Percentiles rank a stretch among this genome's conserved stretches.
These are phyloP conservation scores for Puya raimondii DNA, from an alignment of 176 grass and related monocot species.

Conservation along the genomic window DNA sequence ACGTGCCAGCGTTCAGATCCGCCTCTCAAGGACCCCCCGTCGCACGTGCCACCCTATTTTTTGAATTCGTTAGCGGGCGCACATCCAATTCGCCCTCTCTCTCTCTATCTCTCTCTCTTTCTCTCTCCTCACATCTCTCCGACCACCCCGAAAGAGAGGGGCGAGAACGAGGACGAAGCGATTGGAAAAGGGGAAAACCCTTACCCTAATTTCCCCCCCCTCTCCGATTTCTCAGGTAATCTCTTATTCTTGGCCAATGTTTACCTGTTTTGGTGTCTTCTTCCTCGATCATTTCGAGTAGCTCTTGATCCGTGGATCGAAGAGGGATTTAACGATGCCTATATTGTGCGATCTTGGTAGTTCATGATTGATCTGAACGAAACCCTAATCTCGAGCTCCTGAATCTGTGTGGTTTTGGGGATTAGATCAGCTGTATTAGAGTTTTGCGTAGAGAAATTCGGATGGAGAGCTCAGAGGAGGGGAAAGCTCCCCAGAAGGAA, in stretches of 20 bases:
- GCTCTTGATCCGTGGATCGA: too few relatives aligned
- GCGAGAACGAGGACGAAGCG: background rate
- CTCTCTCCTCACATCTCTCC: background rate
- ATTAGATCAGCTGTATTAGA: background rate
- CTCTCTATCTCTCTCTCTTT: background rate
- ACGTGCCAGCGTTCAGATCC: background rate
- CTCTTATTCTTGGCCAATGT: background rate
- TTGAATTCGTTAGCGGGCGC: slow-evolving; percentile 37
- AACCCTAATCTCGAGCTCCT: background rate
- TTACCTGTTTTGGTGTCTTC: background rate
- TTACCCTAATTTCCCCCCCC: background rate
- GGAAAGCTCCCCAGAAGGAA: slow-evolving; percentile 36
- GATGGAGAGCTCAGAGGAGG: slow-evolving; percentile 45
- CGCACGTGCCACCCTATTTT: slow-evolving; percentile 35
- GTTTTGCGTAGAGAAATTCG: slow-evolving; percentile 17
- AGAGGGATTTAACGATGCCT: too few relatives aligned
- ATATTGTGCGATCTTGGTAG: too few relatives aligned
- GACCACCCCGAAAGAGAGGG: background rate
- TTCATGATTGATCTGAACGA: background rate
- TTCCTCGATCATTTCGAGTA: background rate
- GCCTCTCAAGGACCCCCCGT: background rate
- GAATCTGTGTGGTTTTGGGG: background rate
- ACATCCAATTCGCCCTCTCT: background rate
- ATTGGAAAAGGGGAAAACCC: slow-evolving; percentile 18
- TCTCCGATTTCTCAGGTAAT: background rate